Base-by-base conservation (phyloP, 1,284 basidiomycete species). In the Trichosporon coremiiforme region DNA sequence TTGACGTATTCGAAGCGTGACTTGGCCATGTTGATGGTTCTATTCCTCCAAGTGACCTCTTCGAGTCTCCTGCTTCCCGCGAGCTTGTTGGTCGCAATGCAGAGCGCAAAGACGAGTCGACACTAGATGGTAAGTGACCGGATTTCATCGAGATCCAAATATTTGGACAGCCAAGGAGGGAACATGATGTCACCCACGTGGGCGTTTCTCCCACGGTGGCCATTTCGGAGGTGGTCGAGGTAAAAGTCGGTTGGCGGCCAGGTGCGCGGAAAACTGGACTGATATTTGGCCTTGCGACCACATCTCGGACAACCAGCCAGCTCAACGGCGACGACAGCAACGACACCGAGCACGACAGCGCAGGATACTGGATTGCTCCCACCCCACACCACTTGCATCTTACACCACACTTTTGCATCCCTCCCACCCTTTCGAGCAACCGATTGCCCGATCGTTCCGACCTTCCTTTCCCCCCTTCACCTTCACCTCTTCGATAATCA, bases 1-100 rank as follows among this genome's bases (percentile, higher is more conserved):
- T 90, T 89, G 31, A 98, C 96, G 82, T 99, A 98, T 65, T 91
- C 91, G 77, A 90, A 99, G 77, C 89, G 91, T 12, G 93, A 92
- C 74, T 93, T 93, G 25, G 96, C 95, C 97, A 99, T 96, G 12
- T 62, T 35, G 41, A n/a, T 45, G 17, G 33, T 6, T 31, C 22
- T 57, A 22, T 25, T 57, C 13, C 25, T 25, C 12, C 25, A 15
- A 20, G 20, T 47, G 25, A n/a, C 22, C 36, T 17, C 17, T 4
- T 20, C 10, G 41, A n/a, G 31, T 7, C 25, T 25, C 25, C 25
- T 25, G 25, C 25, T 25, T 4, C 7, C 9, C 33, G 33, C 33
- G 9, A 35, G 33, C 33, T 15, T 4, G 22, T n/a, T 4, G 15
- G 4, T 6, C 15, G 31, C 5, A 9, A 15, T 15, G 1, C n/a